Conservation (phyloP, 257 asterid species). For the Nicotiana benthamiana region DNA sequence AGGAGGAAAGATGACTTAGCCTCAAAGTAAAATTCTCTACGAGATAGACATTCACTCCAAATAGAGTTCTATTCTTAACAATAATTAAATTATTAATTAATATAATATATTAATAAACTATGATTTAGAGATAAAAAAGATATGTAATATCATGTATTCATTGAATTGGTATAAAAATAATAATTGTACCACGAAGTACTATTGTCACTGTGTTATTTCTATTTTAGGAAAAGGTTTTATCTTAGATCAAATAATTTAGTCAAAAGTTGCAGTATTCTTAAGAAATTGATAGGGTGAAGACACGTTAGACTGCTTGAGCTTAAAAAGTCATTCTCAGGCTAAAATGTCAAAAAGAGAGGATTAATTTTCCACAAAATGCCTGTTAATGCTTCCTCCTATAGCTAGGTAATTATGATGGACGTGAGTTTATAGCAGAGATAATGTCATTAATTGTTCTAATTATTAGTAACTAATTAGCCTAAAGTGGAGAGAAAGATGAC, state of each 20-base stretch:
- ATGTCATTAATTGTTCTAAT: slow-evolving; percentile 15
- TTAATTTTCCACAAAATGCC: background rate
- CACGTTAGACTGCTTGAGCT: slow-evolving; percentile 4
- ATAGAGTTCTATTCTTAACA: too few relatives aligned
- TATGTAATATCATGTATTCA: too few relatives aligned
- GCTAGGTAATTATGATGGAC: slow-evolving; percentile 30
- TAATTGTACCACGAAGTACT: too few relatives aligned
- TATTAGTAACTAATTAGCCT: slow-evolving; percentile 15
- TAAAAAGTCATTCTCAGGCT: background rate
- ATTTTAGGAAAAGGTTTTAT: too few relatives aligned
- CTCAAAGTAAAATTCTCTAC: too few relatives aligned
- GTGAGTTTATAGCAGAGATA: background rate
- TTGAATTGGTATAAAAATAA: too few relatives aligned
- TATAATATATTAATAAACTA: too few relatives aligned
- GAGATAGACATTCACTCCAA: too few relatives aligned
- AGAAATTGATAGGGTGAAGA: background rate
- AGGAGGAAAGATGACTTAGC: too few relatives aligned
- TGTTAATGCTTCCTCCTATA: background rate
- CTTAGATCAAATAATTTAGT: background rate
- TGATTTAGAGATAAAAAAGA: too few relatives aligned
- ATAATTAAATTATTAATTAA: too few relatives aligned
- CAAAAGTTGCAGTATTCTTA: background rate
- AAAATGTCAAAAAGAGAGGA: slow-evolving; percentile 1
- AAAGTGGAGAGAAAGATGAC: slow-evolving; percentile 12
- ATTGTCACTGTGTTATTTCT: too few relatives aligned